Percentiles rank a stretch among this genome's conserved stretches.
These are phyloP conservation scores for Blepharisma stoltei DNA, from an alignment of 73 alveolate species.

Conservation along the genomic window DNA sequence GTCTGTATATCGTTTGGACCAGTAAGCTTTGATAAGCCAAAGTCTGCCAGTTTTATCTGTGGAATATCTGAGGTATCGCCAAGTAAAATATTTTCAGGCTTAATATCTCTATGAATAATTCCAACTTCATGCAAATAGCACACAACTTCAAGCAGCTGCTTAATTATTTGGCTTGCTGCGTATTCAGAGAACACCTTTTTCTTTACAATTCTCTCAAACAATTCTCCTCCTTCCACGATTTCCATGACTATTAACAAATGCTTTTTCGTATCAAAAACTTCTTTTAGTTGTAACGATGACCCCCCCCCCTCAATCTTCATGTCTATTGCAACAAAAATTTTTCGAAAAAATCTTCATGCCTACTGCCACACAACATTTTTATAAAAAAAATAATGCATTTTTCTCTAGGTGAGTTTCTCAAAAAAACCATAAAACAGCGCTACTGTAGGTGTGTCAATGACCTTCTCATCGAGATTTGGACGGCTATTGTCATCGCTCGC, in stretches of 20 bases:
- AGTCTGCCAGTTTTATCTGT: conserved; percentile 67
- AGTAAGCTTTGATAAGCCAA: conserved; percentile 68
- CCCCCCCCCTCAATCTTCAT: no score
- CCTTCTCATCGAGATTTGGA: no score
- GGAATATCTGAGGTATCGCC: conserved; percentile 51
- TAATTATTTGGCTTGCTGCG: conserved; percentile 52
- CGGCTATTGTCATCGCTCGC: no score
- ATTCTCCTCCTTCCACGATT: conserved; percentile 60
- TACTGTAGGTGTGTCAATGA: no score
- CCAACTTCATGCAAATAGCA: conserved; percentile 61
- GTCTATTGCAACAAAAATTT: no score
- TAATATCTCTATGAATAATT: conserved; percentile 69
- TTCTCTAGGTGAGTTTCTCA: no score
- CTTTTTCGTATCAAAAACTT: conserved; percentile 41
- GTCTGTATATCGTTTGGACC: conserved; percentile 53
- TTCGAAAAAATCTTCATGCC: no score
- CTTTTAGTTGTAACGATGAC: conserved; percentile 54
- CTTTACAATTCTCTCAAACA: conserved; percentile 49
- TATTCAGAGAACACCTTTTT: conserved; percentile 48
- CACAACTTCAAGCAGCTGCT: conserved; percentile 49
- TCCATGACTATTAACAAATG: conserved; percentile 52
- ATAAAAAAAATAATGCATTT: no score
- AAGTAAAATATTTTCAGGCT: conserved; percentile 77
- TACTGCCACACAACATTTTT: no score
- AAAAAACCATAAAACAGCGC: no score